Conservation (phyloP, 108 stramenopile species). For the Fragilaria crotonensis region DNA sequence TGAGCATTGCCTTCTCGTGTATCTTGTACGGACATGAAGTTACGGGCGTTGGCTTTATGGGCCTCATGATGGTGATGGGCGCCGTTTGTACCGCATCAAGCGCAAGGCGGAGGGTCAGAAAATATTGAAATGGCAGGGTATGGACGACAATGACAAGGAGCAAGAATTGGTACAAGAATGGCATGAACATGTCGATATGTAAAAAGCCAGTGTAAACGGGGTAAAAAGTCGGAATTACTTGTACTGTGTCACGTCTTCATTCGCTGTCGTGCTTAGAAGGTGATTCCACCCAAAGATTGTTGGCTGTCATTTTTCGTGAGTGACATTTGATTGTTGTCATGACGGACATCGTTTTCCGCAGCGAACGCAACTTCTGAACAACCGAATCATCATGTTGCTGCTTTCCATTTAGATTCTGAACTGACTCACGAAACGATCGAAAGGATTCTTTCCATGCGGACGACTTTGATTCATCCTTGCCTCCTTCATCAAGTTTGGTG, state of each 20-base stretch:
- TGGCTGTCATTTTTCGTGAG: too few species aligned
- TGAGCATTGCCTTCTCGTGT: constrained; percentile 91
- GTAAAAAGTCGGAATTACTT: background rate
- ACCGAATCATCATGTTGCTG: background rate
- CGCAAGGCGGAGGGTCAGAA: constrained; percentile 83
- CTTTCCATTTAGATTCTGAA: background rate
- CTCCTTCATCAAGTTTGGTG: background rate
- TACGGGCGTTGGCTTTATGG: constrained; percentile 76
- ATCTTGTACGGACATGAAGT: constrained; percentile 90
- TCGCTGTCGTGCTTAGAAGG: too few species aligned
- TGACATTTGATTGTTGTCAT: background rate
- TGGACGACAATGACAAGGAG: constrained; percentile 73
- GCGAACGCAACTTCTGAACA: background rate
- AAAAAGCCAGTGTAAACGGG: background rate
- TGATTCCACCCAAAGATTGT: too few species aligned
- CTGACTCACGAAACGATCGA: background rate
- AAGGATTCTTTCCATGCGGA: background rate
- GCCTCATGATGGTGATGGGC: constrained; percentile 84
- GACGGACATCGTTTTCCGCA: background rate
- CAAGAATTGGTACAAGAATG: constrained; percentile 82
- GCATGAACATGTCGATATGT: constrained; percentile 86
- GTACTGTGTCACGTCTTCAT: background rate
- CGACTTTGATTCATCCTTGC: background rate
- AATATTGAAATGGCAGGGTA: constrained; percentile 85
- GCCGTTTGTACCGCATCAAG: constrained; percentile 92